These are phyloP conservation scores for Scheffersomyces segobiensis DNA, from an alignment of 1,139 yeast species.

Conservation along the genomic window DNA sequence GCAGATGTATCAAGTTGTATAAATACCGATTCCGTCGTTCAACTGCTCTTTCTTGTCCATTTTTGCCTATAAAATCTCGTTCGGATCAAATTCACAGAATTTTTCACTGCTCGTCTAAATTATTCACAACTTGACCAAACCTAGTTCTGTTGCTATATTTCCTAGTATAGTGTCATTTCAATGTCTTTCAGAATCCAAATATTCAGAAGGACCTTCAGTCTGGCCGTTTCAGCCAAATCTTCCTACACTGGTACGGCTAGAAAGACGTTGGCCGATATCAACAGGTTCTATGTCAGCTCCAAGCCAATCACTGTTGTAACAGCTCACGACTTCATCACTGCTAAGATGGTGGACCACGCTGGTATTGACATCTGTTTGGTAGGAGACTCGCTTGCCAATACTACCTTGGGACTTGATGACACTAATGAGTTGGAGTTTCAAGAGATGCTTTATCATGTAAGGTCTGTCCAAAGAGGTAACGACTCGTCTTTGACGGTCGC, in stretches of 20 bases:
- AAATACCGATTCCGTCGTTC: not conserved
- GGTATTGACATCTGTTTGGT: constrained; percentile 71
- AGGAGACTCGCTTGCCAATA: constrained; percentile 95
- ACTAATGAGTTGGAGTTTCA: constrained; percentile 75
- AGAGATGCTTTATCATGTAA: constrained; percentile 76
- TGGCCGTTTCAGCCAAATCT: constrained; percentile 2
- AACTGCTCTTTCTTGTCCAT: not conserved
- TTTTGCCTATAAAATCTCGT: not conserved
- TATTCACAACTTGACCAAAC: too few species aligned
- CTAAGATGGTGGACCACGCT: constrained; percentile 67
- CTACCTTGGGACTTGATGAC: constrained; percentile 76
- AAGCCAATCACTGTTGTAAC: constrained; percentile 76
- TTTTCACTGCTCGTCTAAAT: not conserved
- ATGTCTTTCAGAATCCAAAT: not conserved
- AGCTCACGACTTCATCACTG: constrained; percentile 85
- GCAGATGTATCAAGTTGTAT: not conserved
- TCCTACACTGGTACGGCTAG: constrained; percentile 11
- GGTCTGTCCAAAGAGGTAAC: constrained; percentile 75
- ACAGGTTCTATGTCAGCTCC: constrained; percentile 36
- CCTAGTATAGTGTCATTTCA: not conserved
- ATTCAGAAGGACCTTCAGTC: not conserved
- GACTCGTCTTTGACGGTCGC: constrained; percentile 69
- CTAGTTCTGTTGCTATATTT: not conserved
- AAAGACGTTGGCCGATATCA: constrained; percentile 46
- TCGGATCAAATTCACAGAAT: not conserved